Percentiles rank a stretch among this genome's conserved stretches.
These are phyloP conservation scores for Talaromyces trachyspermus DNA, from an alignment of 495 filamentous ascomycete genomes.

Conservation along the genomic window DNA sequence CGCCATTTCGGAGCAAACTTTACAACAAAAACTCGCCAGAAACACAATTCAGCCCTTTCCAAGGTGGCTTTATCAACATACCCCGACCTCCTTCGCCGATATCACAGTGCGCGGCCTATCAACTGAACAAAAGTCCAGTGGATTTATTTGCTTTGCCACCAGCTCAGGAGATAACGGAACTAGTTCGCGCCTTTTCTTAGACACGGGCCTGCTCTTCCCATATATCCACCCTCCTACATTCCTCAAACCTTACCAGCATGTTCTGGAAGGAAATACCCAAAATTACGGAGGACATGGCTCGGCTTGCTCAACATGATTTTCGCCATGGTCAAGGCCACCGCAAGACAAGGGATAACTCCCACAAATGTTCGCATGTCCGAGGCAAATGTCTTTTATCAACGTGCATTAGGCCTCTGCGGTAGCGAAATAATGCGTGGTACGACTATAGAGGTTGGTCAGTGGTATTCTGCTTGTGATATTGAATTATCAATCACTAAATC, in stretches of 20 bases:
- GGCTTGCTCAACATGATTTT: slow-evolving; percentile 69
- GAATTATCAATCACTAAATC: not conserved
- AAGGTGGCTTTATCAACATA: slow-evolving; percentile 19
- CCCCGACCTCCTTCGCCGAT: slow-evolving; percentile 16
- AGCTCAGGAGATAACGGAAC: slow-evolving; percentile 11
- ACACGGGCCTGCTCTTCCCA: slow-evolving; percentile 34
- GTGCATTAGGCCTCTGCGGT: slow-evolving; percentile 22
- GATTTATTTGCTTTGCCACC: slow-evolving; percentile 21
- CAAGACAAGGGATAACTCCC: slow-evolving; percentile 18
- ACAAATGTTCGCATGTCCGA: slow-evolving; percentile 14
- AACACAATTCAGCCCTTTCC: not conserved
- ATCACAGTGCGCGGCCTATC: not conserved
- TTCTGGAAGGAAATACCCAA: slow-evolving; percentile 26
- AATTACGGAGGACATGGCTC: slow-evolving; percentile 48
- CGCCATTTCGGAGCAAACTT: slow-evolving; percentile 19
- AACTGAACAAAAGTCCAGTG: not conserved
- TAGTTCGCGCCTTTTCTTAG: slow-evolving; percentile 29
- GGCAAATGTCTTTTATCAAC: slow-evolving; percentile 32
- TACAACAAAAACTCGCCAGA: not conserved
- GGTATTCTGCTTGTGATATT: not conserved
- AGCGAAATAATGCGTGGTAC: slow-evolving; percentile 26
- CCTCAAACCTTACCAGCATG: slow-evolving; percentile 27
- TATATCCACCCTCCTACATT: slow-evolving; percentile 31
- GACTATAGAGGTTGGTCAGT: slow-evolving; percentile 29
- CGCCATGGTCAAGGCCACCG: slow-evolving; percentile 60